These are phyloP conservation scores for Vitis hybrid DNA, from an alignment of 177 flowering plant genomes.

Conservation along the genomic window DNA sequence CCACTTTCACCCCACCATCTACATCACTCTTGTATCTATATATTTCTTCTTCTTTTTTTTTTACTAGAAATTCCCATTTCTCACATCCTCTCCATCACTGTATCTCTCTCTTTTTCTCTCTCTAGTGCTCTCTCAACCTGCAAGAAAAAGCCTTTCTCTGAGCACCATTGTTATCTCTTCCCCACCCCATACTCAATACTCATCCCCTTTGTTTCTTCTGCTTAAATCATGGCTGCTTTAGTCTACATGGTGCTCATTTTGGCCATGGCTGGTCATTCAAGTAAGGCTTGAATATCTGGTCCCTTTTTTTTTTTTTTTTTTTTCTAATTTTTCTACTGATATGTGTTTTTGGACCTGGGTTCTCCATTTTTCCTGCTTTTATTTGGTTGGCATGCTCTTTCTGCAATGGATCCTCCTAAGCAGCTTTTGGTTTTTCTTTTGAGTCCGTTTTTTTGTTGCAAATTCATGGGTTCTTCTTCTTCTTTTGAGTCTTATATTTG, in stretches of 20 bases:
- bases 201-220: neutral
- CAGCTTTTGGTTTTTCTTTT: neutral
- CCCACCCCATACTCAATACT: neutral
- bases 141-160: neutral
- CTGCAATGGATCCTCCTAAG: slow-evolving; percentile 6
- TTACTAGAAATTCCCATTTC: neutral
- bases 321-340: neutral
- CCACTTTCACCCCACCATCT: neutral
- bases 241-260: slow-evolving; percentile 35
- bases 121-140: slow-evolving; percentile 8
- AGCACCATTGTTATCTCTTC: neutral
- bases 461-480: neutral
- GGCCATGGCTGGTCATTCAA: slow-evolving; percentile 51
- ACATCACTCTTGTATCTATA: neutral
- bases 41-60: neutral
- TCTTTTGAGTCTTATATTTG: neutral
- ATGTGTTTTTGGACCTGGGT: neutral
- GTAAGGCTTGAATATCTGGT: slow-evolving; percentile 21
- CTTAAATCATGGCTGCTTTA: slow-evolving; percentile 27
- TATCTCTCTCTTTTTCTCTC: neutral
- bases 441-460: neutral
- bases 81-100: neutral
- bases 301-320: neutral
- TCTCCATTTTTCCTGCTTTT: neutral
- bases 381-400: neutral